phyloP scores from a whole-genome alignment of 306 rosid species.

The Gillenia trifoliata region DNA sequence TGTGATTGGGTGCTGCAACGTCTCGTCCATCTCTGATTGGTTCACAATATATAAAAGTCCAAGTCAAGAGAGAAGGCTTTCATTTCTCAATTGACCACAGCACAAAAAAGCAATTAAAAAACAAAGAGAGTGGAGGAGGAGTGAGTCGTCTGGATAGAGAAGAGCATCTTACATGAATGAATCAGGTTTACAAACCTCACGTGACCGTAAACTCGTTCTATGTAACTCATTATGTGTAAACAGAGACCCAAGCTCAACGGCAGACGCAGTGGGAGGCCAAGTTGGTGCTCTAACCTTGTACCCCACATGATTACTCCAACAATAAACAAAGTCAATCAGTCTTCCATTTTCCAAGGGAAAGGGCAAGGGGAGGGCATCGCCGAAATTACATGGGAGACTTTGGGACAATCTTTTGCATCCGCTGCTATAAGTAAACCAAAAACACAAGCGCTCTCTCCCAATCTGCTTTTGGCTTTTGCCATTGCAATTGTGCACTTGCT shows the following conservation, averaged over 20 bases:
- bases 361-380: conserved; percentile 15
- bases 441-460: not conserved
- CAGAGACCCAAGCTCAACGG: not conserved
- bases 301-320: not conserved
- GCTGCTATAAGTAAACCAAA: conserved; percentile 25
- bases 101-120: too few relatives aligned
- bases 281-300: not conserved
- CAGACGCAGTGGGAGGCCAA: not conserved
- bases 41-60: not conserved
- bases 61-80: not conserved
- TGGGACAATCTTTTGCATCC: conserved; percentile 11
- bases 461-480: not conserved
- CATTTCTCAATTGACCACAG: too few relatives aligned
- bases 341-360: not conserved
- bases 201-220: too few relatives aligned
- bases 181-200: too few relatives aligned
- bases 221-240: too few relatives aligned
- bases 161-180: too few relatives aligned
- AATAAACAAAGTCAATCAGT: not conserved
- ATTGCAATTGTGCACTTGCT: not conserved
- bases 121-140: too few relatives aligned
- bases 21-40: conserved; percentile 19
- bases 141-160: too few relatives aligned
- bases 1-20: conserved; percentile 27
- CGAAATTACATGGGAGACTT: conserved; percentile 19